A percentile compares a stretch with the other conserved stretches of the same genome.
Conservation (phyloP, 2,329 filamentous ascomycete species). For the Aspergillus fumigatus region DNA sequence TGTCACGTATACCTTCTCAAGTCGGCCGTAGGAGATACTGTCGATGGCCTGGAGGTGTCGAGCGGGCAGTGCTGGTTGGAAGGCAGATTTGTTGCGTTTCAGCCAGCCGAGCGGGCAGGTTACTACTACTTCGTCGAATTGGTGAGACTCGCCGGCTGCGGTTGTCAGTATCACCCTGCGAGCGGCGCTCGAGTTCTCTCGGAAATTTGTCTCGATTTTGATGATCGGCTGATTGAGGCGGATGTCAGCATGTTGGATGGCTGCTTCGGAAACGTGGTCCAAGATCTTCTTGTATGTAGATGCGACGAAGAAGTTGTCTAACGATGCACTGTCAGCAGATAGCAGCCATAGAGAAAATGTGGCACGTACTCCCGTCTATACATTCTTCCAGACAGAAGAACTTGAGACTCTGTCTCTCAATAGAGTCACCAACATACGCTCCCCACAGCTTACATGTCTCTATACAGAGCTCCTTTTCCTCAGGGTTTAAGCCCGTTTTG, state of each 20-base stretch:
- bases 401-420: slow-evolving; percentile 57
- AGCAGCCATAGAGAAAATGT: not conserved
- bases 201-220: slow-evolving; percentile 30
- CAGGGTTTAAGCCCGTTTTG: slow-evolving; percentile 32
- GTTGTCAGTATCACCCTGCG: slow-evolving; percentile 45
- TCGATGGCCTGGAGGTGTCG: slow-evolving; percentile 44
- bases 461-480: slow-evolving; percentile 47
- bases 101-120: slow-evolving; percentile 53
- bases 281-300: slow-evolving; percentile 59
- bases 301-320: slow-evolving; percentile 59
- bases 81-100: slow-evolving; percentile 44
- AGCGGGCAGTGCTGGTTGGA: slow-evolving; percentile 42
- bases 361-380: slow-evolving; percentile 52
- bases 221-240: slow-evolving; percentile 44
- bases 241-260: slow-evolving; percentile 46
- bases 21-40: slow-evolving; percentile 44
- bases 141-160: slow-evolving; percentile 27
- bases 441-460: slow-evolving; percentile 59
- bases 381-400: slow-evolving; percentile 65
- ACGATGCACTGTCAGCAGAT: not conserved
- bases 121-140: slow-evolving; percentile 50
- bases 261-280: slow-evolving; percentile 46
- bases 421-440: slow-evolving; percentile 57
- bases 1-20: slow-evolving; percentile 54
- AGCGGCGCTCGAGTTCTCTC: slow-evolving; percentile 14